phyloP scores from a whole-genome alignment of 1,284 basidiomycete genomes.

The Puccinia novopanici region DNA sequence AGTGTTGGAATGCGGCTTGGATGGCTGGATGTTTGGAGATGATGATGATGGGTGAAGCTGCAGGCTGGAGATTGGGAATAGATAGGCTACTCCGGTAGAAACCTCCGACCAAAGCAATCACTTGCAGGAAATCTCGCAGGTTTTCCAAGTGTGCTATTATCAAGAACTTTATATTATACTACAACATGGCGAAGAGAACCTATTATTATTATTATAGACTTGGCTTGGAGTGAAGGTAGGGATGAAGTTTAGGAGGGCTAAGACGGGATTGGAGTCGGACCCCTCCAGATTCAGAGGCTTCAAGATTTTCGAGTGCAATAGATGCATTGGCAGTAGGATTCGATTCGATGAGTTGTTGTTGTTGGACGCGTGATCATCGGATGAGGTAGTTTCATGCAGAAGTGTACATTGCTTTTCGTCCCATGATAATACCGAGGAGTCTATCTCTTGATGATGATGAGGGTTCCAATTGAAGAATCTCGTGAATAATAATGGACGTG shows the following conservation, averaged over 20 bases:
- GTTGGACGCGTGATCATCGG: too few species aligned
- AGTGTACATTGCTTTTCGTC: not conserved
- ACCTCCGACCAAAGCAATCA: slow-evolving; percentile 3
- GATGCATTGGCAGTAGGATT: slow-evolving; percentile 10
- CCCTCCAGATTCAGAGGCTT: not conserved
- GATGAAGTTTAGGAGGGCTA: slow-evolving; percentile 12
- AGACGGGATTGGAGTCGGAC: not conserved
- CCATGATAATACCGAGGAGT: too few species aligned
- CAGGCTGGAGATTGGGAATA: too few species aligned
- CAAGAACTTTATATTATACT: too few species aligned
- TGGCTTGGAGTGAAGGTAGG: not conserved
- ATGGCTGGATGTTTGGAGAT: not conserved
- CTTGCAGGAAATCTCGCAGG: slow-evolving; percentile 53
- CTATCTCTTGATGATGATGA: too few species aligned
- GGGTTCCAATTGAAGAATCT: too few species aligned
- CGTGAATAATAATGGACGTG: too few species aligned
- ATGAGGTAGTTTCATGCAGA: not conserved
- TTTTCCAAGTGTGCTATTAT: slow-evolving; percentile 52
- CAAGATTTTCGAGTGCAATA: not conserved
- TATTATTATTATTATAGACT: too few species aligned
- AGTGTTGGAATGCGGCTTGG: slow-evolving; percentile 34
- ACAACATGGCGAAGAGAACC: too few species aligned
- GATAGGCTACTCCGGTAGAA: not conserved
- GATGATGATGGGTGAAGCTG: not conserved
- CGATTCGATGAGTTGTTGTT: not conserved